Percentiles rank a stretch among this genome's conserved stretches.
Conservation (phyloP, 768 basidiomycete genomes). For the Calocera cornea region DNA sequence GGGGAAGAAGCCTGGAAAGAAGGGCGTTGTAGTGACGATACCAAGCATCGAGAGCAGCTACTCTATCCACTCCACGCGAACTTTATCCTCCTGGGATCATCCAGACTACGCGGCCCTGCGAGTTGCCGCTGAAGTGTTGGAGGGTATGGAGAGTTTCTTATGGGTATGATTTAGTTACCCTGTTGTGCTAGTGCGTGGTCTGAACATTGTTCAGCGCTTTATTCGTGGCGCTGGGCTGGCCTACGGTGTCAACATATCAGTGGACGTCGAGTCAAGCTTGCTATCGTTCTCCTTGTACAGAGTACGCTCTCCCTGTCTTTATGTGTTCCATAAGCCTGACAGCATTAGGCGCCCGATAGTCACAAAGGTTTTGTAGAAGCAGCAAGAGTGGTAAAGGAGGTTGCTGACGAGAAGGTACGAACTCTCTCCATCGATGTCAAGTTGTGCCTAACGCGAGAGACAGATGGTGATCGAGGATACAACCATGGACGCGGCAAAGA, state of each 20-base stretch:
- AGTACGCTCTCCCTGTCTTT: conserved; percentile 13
- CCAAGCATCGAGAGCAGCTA: conserved; percentile 92
- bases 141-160: conserved; percentile 86
- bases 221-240: conserved; percentile 92
- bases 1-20: conserved; percentile 57
- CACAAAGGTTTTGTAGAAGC: conserved; percentile 72
- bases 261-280: conserved; percentile 67
- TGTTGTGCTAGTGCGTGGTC: not conserved
- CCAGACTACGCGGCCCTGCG: conserved; percentile 73
- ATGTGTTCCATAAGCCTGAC: not conserved
- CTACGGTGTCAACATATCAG: conserved; percentile 67
- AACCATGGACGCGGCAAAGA: conserved; percentile 80
- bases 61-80: conserved; percentile 61
- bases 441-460: not conserved
- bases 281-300: conserved; percentile 67
- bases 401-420: conserved; percentile 71
- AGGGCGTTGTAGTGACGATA: conserved; percentile 74
- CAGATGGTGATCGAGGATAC: conserved; percentile 72
- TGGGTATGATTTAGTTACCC: conserved; percentile 45
- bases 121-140: conserved; percentile 74
- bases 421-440: not conserved
- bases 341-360: conserved; percentile 57
- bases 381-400: conserved; percentile 55
- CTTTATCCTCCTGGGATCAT: conserved; percentile 66
- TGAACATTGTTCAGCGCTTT: conserved; percentile 40